phyloP scores from a whole-genome alignment of 257 asterid genomes.

The Anisodus tanguticus region DNA sequence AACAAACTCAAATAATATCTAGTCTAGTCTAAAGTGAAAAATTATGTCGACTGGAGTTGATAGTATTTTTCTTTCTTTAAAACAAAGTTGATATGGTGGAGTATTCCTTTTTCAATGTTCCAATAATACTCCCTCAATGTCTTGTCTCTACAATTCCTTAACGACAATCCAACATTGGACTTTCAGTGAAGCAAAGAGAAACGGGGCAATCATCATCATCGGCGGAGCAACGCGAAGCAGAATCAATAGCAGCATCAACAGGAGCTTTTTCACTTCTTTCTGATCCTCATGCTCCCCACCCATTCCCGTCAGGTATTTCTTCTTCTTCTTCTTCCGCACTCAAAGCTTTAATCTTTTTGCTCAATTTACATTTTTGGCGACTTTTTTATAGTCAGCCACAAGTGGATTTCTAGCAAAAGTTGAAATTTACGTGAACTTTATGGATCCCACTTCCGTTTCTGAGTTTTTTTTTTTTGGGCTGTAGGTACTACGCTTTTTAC shows the following conservation, averaged over 20 bases:
- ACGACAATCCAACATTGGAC: neutral
- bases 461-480: neutral
- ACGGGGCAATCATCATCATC: conserved; percentile 92
- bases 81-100: no score
- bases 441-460: neutral
- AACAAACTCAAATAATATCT: no score
- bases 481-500: neutral
- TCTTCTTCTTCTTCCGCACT: neutral
- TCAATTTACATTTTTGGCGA: neutral
- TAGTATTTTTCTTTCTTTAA: no score
- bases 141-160: neutral
- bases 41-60: no score
- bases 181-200: neutral
- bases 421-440: neutral
- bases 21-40: no score
- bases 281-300: conserved; percentile 64
- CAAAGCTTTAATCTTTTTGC: no score
- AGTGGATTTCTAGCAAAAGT: neutral
- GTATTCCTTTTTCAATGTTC: no score
- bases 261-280: conserved; percentile 83
- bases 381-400: neutral
- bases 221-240: conserved; percentile 68
- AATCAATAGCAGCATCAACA: conserved; percentile 80
- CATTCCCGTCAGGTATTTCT: conserved; percentile 62
- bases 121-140: neutral